phyloP scores from a whole-genome alignment of 768 basidiomycete genomes.

The Boletus vinaceobasis region DNA sequence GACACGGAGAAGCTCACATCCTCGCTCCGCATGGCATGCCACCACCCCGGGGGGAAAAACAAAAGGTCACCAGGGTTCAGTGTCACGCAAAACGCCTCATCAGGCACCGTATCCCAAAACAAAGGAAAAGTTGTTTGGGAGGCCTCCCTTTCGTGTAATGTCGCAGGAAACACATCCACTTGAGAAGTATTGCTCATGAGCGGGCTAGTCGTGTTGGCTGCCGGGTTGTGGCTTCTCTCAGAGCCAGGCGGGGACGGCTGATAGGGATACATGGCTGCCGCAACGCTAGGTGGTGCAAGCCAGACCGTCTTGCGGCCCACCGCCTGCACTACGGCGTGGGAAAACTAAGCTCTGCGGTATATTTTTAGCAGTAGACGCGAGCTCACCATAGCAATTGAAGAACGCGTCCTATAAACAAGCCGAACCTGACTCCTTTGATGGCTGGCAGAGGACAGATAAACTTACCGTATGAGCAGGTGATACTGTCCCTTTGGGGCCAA shows the following conservation, averaged over 20 bases:
- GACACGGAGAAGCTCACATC: slow-evolving; percentile 82
- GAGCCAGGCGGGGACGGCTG: slow-evolving; percentile 17
- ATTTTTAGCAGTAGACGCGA: neutral
- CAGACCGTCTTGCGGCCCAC: slow-evolving; percentile 88
- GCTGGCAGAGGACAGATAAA: slow-evolving; percentile 22
- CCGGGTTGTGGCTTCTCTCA: slow-evolving; percentile 34
- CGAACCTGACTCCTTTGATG: slow-evolving; percentile 1
- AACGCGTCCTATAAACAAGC: slow-evolving; percentile 72
- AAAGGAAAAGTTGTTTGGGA: slow-evolving; percentile 37
- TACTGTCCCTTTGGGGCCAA: slow-evolving; percentile 73
- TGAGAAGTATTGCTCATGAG: slow-evolving; percentile 78
- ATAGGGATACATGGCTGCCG: slow-evolving; percentile 59
- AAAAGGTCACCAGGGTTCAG: slow-evolving; percentile 82
- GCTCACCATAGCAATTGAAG: slow-evolving; percentile 83
- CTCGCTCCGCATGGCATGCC: slow-evolving; percentile 89
- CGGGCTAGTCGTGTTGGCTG: slow-evolving; percentile 38
- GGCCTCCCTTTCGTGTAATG: slow-evolving; percentile 20
- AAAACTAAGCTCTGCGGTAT: slow-evolving; percentile 2
- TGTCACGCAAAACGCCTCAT: slow-evolving; percentile 55
- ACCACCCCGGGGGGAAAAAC: slow-evolving; percentile 91
- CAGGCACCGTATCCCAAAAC: slow-evolving; percentile 57
- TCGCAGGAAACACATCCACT: slow-evolving; percentile 69
- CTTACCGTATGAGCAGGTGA: slow-evolving; percentile 88
- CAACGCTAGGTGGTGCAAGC: slow-evolving; percentile 71
- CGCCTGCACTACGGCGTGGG: slow-evolving; percentile 63